A percentile compares a stretch with the other conserved stretches of the same genome.
Evolutionary conservation across 805 yeast species (phyloP).

Genomic region (Millerozyma miso): DNA sequence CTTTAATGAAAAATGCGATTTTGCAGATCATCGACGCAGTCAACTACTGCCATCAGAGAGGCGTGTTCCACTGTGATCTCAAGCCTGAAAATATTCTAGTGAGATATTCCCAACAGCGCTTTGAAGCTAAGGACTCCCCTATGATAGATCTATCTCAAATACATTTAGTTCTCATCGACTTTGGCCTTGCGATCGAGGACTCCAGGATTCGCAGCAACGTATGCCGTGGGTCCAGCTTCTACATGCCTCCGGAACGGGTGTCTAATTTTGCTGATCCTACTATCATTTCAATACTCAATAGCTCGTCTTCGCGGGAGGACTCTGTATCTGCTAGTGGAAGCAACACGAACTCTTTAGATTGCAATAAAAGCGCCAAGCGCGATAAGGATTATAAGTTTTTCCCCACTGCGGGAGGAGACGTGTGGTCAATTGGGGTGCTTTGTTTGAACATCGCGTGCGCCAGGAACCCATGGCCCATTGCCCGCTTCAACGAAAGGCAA

Average conservation of each 20-base stretch:
- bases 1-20: constrained; percentile 40
- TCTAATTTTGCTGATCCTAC: constrained; percentile 35
- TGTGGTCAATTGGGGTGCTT: constrained; percentile 80
- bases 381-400: constrained; percentile 30
- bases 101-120: constrained; percentile 23
- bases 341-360: background rate
- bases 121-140: constrained; percentile 11
- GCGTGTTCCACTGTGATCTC: constrained; percentile 39
- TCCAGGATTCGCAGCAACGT: constrained; percentile 58
- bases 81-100: constrained; percentile 42
- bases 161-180: constrained; percentile 70
- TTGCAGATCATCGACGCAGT: constrained; percentile 36
- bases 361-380: constrained; percentile 14
- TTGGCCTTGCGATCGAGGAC: constrained; percentile 77
- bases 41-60: constrained; percentile 27
- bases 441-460: constrained; percentile 76
- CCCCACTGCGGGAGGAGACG: constrained; percentile 76
- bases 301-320: constrained; percentile 16
- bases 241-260: constrained; percentile 91
- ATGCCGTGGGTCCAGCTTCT: constrained; percentile 83
- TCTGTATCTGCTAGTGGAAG: background rate
- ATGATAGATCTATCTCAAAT: constrained; percentile 45
- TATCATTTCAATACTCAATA: constrained; percentile 25
- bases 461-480: constrained; percentile 88
- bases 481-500: constrained; percentile 53